phyloP scores from a whole-genome alignment of 2,329 filamentous ascomycete genomes.

The Arthrobotrys conoides region DNA sequence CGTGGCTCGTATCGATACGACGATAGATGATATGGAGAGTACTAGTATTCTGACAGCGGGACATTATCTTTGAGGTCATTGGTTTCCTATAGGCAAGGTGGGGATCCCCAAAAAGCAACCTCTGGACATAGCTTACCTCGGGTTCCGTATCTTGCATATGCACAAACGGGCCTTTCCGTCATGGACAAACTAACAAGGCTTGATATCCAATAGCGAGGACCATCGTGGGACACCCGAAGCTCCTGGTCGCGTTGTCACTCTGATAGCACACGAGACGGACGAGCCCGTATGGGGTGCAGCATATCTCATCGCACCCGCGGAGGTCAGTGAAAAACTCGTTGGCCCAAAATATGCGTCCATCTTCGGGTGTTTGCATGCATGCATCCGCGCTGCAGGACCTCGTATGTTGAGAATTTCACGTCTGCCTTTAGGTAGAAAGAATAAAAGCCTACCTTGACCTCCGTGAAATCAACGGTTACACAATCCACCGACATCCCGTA shows the following conservation, averaged over 20 bases:
- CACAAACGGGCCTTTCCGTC: constrained; percentile 54
- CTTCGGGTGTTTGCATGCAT: constrained; percentile 40
- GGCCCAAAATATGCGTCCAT: constrained; percentile 19
- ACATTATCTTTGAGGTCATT: constrained; percentile 65
- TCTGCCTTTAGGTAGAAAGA: constrained; percentile 56
- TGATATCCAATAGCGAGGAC: constrained; percentile 77
- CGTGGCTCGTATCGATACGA: constrained; percentile 48
- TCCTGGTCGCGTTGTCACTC: constrained; percentile 91
- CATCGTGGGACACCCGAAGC: constrained; percentile 90
- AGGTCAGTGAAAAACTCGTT: constrained; percentile 69
- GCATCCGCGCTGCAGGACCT: constrained; percentile 16
- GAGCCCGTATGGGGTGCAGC: constrained; percentile 90
- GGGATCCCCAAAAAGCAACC: constrained; percentile 38
- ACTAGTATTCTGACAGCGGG: constrained; percentile 50
- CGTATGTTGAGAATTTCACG: constrained; percentile 30
- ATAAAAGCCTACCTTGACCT: constrained; percentile 77
- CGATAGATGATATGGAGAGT: constrained; percentile 17
- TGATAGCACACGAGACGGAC: constrained; percentile 80
- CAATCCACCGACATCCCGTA: constrained; percentile 89
- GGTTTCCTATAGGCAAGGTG: constrained; percentile 60
- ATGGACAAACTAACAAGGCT: constrained; percentile 51
- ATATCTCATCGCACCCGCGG: constrained; percentile 81
- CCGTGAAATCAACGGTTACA: constrained; percentile 97
- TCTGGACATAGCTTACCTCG: constrained; percentile 55
- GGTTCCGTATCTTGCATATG: constrained; percentile 51